These are phyloP conservation scores for Strobilomyces confusus DNA, from an alignment of 768 basidiomycete species.

Conservation along the genomic window DNA sequence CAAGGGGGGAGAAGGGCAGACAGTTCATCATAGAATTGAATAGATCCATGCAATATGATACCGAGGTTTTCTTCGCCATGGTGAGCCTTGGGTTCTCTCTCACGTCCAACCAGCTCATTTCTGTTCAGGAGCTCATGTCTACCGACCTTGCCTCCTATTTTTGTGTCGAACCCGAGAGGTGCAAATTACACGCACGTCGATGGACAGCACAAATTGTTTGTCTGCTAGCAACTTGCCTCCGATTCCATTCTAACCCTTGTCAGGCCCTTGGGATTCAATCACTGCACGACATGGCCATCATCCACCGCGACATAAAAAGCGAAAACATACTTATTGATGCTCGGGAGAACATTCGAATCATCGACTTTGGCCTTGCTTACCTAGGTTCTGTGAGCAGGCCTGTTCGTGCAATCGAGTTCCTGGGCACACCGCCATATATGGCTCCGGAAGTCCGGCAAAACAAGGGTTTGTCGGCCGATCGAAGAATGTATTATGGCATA, in stretches of 20 bases:
- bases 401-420: slow-evolving; percentile 14
- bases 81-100: slow-evolving; percentile 20
- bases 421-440: slow-evolving; percentile 37
- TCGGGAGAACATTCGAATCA: slow-evolving; percentile 37
- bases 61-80: slow-evolving; percentile 37
- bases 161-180: slow-evolving; percentile 16
- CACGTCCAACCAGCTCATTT: background rate
- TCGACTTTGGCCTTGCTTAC: slow-evolving; percentile 40
- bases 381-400: background rate
- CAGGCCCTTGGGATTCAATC: slow-evolving; percentile 40
- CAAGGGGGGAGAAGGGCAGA: slow-evolving; percentile 17
- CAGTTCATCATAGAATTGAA: slow-evolving; percentile 39
- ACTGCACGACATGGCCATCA: slow-evolving; percentile 57
- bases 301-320: slow-evolving; percentile 68
- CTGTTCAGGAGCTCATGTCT: slow-evolving; percentile 38
- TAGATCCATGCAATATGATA: slow-evolving; percentile 32
- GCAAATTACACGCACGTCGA: slow-evolving; percentile 27
- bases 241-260: background rate
- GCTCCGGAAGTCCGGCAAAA: slow-evolving; percentile 40
- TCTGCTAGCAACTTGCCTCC: background rate
- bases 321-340: slow-evolving; percentile 62
- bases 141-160: slow-evolving; percentile 35
- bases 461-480: background rate
- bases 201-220: slow-evolving; percentile 42
- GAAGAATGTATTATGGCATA: slow-evolving; percentile 26